A percentile compares a stretch with the other conserved stretches of the same genome.
Evolutionary conservation across 2,329 filamentous ascomycete species (phyloP).

Genomic region (Colletotrichum acutatum): DNA sequence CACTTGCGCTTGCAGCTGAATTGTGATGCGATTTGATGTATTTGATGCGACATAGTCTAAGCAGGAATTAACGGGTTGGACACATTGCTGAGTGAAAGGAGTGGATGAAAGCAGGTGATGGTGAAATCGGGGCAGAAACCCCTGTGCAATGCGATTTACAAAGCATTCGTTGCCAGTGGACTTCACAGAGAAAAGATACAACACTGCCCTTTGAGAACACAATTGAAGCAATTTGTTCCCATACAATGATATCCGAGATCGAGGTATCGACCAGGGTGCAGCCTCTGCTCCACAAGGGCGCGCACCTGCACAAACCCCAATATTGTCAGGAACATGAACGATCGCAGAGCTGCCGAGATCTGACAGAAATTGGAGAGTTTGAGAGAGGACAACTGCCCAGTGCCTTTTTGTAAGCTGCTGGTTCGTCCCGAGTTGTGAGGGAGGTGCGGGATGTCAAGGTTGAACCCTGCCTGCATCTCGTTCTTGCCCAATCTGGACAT

Average conservation of each 20-base stretch:
- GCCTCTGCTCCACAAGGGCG: too few species aligned
- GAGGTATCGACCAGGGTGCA: not conserved
- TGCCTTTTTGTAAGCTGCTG: not conserved
- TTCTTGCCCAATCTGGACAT: constrained; percentile 1
- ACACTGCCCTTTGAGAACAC: not conserved
- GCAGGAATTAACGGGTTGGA: too few species aligned
- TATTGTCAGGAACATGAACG: not conserved
- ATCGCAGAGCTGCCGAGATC: not conserved
- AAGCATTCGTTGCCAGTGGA: too few species aligned
- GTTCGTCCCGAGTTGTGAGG: constrained; percentile 29
- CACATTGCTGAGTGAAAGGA: not conserved
- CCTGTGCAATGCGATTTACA: too few species aligned
- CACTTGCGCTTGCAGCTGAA: too few species aligned
- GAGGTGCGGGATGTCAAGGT: constrained; percentile 22
- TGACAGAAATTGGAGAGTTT: not conserved
- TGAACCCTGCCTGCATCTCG: constrained; percentile 3
- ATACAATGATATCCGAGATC: not conserved
- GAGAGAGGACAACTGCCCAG: not conserved
- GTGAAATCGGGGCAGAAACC: not conserved
- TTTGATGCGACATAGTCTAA: too few species aligned
- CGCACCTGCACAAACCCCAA: not conserved
- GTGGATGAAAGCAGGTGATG: not conserved
- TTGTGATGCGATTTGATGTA: not conserved
- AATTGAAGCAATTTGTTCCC: not conserved
- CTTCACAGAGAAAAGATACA: too few species aligned